Base-by-base conservation (phyloP, 257 asterid species). In the Capsicum pubescens region DNA sequence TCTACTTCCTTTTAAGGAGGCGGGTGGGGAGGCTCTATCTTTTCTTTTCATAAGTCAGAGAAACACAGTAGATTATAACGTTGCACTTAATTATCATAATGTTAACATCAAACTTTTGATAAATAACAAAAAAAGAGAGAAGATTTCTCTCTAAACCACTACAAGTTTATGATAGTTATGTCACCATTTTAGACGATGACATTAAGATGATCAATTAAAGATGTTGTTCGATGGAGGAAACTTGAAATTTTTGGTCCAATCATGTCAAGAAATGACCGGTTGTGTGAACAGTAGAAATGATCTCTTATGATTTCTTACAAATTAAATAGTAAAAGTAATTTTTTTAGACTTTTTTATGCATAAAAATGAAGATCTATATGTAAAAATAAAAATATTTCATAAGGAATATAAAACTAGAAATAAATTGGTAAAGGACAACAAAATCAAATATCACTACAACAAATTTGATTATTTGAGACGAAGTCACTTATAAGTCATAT, bases 181-280 rank as follows among this genome's bases (percentile, higher is more conserved):
- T 74, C 50, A 50, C 61, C 21, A 74, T 21, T 21, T 50, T 50
- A 19, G 8, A 21, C 9, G 42, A 72, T 72, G 7, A 72, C 35
- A 11, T 19, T 19, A 26, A 3, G 48, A 19, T 19, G 39, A 72
- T 61, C 59, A 39, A 54, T 58, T 54, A 42, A 70, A 63, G 66
- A 16, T 12, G 35, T 36, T 46, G 79, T 72, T 39, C 69, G 55
- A 19, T 71, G 10, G 39, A 52, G 12, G 39, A 59, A 85, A 81
- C 48, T 60, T 83, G 87, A 85, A 85, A 19, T 6, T 74, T 21
- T 64, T 52, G 64, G 83, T 77, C 77, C 82, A 57, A 83, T 67
- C 69, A 86, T 78, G 19, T 78, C 84, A 83, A 54, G 13, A 64
- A 48, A 68, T 57, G 39, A 76, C 52, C 13, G 48, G 8, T 50